Evolutionary conservation across 805 yeast genomes (phyloP), one percentile per base, ranked within the genome.

Genomic region (Nakazawaea siamensis): DNA sequence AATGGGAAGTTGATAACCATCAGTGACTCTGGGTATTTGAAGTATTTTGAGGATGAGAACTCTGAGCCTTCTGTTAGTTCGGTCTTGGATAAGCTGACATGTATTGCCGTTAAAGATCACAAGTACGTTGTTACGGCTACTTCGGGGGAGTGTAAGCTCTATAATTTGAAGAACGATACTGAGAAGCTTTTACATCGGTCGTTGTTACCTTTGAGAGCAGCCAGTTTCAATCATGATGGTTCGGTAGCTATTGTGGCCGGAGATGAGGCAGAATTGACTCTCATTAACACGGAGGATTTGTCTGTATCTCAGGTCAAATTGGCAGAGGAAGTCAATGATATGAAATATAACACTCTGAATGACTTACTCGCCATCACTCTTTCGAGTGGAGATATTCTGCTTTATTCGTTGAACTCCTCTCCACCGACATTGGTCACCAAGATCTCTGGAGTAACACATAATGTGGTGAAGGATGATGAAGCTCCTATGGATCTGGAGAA

Each of bases 61-160:
- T 62, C 69, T 34, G 85, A 79, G 49, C 85, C 86, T 3, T 70
- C 62, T 18, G 66, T 79, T 5, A 43, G 76, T 7, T 82, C 78
- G 43, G 64, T 68, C 4, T 43, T 62, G 8, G 70, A 66, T 16
- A 62, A 65, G 32, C 46, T 73, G 31, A 68, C 76, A 1, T 57
- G 72, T 0, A 10, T 30, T 24, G 34, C 38, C 4, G 38, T 45
- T 7, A 42, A 47, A 12, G 54, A 45, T 4, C 39, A 44, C 15
- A 42, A 31, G 19, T 37, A 44, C 45, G 35, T 50, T 7, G 52
- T 68, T 18, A 57, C 75, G 0, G 63, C 64, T 5, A 55, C 58
- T 1, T 47, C 47, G 10, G 80, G 80, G 4, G 56, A 60, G 19
- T 54, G 71, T 37, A 70, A 62, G 34, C 43, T 58, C 23, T 59